Base-by-base conservation (phyloP, 371 early-diverging fungal genomes). In the Circinella minor region DNA sequence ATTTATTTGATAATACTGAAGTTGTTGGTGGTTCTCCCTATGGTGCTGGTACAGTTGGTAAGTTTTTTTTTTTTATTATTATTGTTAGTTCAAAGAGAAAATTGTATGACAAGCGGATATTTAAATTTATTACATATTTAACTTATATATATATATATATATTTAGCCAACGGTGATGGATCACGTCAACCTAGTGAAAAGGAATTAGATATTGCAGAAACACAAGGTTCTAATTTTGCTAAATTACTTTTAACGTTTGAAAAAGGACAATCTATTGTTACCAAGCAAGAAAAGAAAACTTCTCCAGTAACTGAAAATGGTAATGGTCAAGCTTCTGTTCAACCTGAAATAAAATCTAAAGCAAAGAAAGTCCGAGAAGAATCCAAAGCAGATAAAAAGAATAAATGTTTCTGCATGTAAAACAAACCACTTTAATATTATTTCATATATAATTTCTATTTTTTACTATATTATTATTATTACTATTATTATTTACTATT, bases 151-250 rank as follows among this genome's bases (percentile, higher is more conserved):
- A 15, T 4, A 5, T 49, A 4, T 4, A 13, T 51, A 4, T 27
- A 63, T 46, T 3, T 6, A 63, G 63, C 51, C 17, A 74, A 76
- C 51, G 81, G 88, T 66, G 91, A 94, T 71, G 95, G 93, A 5
- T 79, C 82, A n/a, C 84, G 93, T 47, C 85, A 86, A 78, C 86
- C 89, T 20, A 70, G 80, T 36, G 82, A 84, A 64, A 81, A 81
- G 67, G 96, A 95, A 80, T 71, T 87, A 39, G 88, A 80, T 38
- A 81, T 92, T 63, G 95, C 93, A 6, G 65, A 68, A 37, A 67
- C 77, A 48, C 92, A 92, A 76, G 92, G 92, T 68, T 83, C 87
- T 70, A 73, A 81, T 70, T 92, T 92, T 78, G 91, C 87, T 70
- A 81, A 84, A 63, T 66, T 86, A 37, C 80, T 88, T 34, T 51